Percentiles rank a stretch among this genome's conserved stretches.
These are phyloP conservation scores for Ustilago cynodontis DNA, from an alignment of 1,284 basidiomycete genomes.

Conservation along the genomic window DNA sequence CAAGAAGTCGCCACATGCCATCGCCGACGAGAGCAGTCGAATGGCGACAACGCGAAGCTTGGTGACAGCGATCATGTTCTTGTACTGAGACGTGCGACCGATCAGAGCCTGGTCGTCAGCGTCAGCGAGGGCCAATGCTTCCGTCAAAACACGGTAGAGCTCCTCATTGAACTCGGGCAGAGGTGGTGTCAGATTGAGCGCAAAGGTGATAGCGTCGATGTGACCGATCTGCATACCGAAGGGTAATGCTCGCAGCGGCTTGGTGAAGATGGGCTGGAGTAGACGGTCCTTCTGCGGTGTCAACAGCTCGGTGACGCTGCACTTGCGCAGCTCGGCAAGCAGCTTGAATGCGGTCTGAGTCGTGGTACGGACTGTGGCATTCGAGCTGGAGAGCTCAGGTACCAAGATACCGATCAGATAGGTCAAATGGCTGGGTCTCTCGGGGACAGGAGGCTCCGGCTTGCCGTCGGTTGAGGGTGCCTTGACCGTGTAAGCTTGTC, in stretches of 20 bases:
- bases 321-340: constrained; percentile 81
- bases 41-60: constrained; percentile 96
- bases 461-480: constrained; percentile 38
- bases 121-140: constrained; percentile 94
- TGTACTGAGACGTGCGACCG: constrained; percentile 80
- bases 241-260: constrained; percentile 94
- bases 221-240: constrained; percentile 97
- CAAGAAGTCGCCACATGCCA: constrained; percentile 89
- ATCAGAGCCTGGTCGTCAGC: constrained; percentile 89
- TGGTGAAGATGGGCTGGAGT: constrained; percentile 90
- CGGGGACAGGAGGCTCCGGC: constrained; percentile 41
- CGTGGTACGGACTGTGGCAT: constrained; percentile 85
- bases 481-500: constrained; percentile 68
- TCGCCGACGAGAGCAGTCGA: constrained; percentile 89
- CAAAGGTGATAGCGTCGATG: constrained; percentile 96
- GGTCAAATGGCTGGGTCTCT: constrained; percentile 63
- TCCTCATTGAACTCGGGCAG: constrained; percentile 92
- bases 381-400: constrained; percentile 88
- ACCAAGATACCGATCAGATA: constrained; percentile 86
- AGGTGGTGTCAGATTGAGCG: constrained; percentile 81
- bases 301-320: constrained; percentile 82
- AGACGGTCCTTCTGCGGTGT: constrained; percentile 88
- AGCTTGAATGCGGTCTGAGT: constrained; percentile 86
- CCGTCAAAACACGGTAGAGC: constrained; percentile 89
- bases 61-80: constrained; percentile 84